Percentiles rank a stretch among this genome's conserved stretches.
Evolutionary conservation across 768 basidiomycete species (phyloP).

Genomic region (Mycena albidolilacea): DNA sequence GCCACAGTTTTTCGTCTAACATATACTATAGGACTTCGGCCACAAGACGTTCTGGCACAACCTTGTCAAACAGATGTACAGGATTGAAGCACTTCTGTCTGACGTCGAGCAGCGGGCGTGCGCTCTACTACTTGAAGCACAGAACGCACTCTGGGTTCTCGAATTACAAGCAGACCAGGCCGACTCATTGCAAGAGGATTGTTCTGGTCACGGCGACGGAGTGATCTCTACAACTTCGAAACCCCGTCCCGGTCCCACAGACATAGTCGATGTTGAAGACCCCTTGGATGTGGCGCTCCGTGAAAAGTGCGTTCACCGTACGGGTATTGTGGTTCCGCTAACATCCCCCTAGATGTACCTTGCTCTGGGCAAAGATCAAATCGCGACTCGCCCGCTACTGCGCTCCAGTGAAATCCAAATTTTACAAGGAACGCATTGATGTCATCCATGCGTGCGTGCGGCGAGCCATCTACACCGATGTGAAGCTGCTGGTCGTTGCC

Average conservation of each 20-base stretch:
- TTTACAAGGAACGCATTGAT: slow-evolving; percentile 50
- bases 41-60: slow-evolving; percentile 55
- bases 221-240: slow-evolving; percentile 21
- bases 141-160: slow-evolving; percentile 56
- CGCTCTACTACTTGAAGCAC: slow-evolving; percentile 50
- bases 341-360: slow-evolving; percentile 41
- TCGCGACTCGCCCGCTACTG: slow-evolving; percentile 52
- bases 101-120: slow-evolving; percentile 53
- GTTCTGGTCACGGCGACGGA: slow-evolving; percentile 36
- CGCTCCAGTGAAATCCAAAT: slow-evolving; percentile 48
- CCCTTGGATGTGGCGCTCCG: slow-evolving; percentile 46
- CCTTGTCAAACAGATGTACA: slow-evolving; percentile 49
- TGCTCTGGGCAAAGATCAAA: slow-evolving; percentile 51
- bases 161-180: slow-evolving; percentile 41
- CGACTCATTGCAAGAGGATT: slow-evolving; percentile 26
- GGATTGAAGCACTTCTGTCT: slow-evolving; percentile 48
- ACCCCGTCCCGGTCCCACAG: slow-evolving; percentile 25
- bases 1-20: slow-evolving; percentile 33
- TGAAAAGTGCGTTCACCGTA: slow-evolving; percentile 47
- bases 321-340: slow-evolving; percentile 28
- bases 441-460: slow-evolving; percentile 55
- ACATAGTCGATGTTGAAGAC: slow-evolving; percentile 45
- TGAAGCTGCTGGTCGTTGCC: slow-evolving; percentile 54
- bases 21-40: slow-evolving; percentile 52
- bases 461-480: slow-evolving; percentile 54